Percentiles rank a stretch among this genome's conserved stretches.
Evolutionary conservation across 129 eudicot species (phyloP).

Genomic region (Cynara cardunculus): DNA sequence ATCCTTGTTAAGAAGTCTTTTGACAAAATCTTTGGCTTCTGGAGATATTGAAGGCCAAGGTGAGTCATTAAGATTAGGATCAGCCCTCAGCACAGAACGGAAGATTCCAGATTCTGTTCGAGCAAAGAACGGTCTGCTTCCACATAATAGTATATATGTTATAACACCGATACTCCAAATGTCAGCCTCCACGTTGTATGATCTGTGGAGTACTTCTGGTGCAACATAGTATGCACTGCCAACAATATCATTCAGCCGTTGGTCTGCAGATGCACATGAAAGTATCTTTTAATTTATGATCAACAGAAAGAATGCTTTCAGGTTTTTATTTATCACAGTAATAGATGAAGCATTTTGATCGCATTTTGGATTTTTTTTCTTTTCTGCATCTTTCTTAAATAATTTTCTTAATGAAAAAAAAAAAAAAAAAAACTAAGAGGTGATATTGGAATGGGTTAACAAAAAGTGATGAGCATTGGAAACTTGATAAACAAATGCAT

Average conservation of each 20-base stretch:
- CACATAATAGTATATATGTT: constrained; percentile 76
- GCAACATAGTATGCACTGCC: constrained; percentile 99
- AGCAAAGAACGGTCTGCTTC: constrained; percentile 91
- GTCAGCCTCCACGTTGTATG: constrained; percentile 87
- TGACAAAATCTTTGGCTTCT: constrained; percentile 85
- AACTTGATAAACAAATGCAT: background rate
- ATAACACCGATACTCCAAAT: constrained; percentile 96
- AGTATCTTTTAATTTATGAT: constrained; percentile 21
- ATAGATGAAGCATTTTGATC: background rate
- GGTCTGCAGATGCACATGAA: constrained; percentile 51
- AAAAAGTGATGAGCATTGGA: no score
- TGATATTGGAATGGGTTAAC: background rate
- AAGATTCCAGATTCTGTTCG: constrained; percentile 88
- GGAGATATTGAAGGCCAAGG: constrained; percentile 83
- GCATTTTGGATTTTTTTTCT: background rate
- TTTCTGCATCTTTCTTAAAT: no score
- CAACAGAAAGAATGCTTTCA: background rate
- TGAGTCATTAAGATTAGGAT: constrained; percentile 69
- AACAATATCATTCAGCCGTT: constrained; percentile 87
- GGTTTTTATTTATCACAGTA: background rate
- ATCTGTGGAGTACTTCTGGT: constrained; percentile 97
- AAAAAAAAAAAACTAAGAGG: no score
- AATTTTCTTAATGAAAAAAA: no score
- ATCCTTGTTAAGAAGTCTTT: constrained; percentile 76
- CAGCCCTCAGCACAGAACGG: constrained; percentile 80